phyloP scores from a whole-genome alignment of 441 rosid species.

The Populus tomentosa region DNA sequence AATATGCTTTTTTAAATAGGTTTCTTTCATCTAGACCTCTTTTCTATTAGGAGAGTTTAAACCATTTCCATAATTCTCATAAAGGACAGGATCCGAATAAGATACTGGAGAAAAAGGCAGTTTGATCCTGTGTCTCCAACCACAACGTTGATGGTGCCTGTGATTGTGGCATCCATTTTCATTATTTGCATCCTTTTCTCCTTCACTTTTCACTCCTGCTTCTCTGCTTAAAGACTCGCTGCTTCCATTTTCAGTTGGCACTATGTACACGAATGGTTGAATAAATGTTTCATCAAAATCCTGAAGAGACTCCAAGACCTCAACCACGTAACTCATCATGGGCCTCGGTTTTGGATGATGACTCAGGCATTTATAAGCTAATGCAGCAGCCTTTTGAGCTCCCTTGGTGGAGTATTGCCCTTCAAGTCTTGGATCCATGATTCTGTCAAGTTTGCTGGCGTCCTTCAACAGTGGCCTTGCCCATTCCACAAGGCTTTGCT shows the following conservation, averaged over 20 bases:
- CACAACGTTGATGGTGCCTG: neutral
- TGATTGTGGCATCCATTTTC: conserved; percentile 7
- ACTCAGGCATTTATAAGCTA: conserved; percentile 63
- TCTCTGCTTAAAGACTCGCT: conserved; percentile 7
- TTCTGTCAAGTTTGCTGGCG: conserved; percentile 39
- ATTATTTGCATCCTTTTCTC: conserved; percentile 4
- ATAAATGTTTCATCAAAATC: conserved; percentile 40
- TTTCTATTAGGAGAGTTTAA: conserved; percentile 14
- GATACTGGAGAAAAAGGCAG: conserved; percentile 16
- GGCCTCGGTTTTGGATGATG: conserved; percentile 66
- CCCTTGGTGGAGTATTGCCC: conserved; percentile 49
- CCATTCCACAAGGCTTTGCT: conserved; percentile 65
- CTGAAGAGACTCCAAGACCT: conserved; percentile 54
- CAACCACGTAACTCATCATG: conserved; percentile 53
- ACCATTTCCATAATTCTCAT: conserved; percentile 10
- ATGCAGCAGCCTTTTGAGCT: conserved; percentile 48
- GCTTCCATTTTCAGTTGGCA: conserved; percentile 27
- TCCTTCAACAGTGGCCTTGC: conserved; percentile 55
- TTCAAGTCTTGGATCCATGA: conserved; percentile 66
- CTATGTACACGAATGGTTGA: conserved; percentile 47
- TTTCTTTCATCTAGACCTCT: neutral
- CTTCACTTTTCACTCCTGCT: conserved; percentile 3
- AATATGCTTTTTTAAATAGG: neutral
- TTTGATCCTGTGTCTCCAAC: conserved; percentile 24
- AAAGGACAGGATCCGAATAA: conserved; percentile 24